phyloP scores from a whole-genome alignment of 2,329 filamentous ascomycete species.

The Harringtonia aguacate region DNA sequence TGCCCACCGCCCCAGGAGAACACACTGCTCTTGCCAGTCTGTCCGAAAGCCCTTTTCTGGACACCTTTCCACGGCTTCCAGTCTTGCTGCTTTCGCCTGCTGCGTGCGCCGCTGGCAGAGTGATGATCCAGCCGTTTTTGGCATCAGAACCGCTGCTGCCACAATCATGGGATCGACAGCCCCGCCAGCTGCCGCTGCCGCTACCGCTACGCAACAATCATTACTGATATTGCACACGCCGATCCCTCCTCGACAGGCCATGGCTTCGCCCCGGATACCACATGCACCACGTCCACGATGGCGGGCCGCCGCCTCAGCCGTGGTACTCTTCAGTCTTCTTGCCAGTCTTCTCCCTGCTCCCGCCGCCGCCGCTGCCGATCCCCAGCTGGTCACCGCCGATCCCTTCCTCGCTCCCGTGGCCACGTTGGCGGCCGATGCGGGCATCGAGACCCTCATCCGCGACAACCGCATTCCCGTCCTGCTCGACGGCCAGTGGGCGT shows the following conservation, averaged over 20 bases:
- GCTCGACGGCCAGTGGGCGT: conserved; percentile 24
- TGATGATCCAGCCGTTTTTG: conserved; percentile 6
- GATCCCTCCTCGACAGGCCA: conserved; percentile 4
- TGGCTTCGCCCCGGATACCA: not conserved
- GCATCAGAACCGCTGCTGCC: too few species aligned
- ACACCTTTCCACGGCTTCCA: too few species aligned
- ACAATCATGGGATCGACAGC: conserved; percentile 6
- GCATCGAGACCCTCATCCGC: conserved; percentile 23
- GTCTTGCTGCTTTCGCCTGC: not conserved
- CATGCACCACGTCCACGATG: conserved; percentile 10
- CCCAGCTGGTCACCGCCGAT: conserved; percentile 2
- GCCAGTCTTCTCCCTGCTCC: conserved; percentile 12
- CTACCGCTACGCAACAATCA: too few species aligned
- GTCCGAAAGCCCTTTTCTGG: too few species aligned
- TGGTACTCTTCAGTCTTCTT: conserved; percentile 16
- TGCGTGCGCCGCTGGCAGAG: not conserved
- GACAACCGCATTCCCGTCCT: conserved; percentile 24
- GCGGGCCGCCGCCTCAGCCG: conserved; percentile 11
- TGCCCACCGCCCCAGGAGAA: too few species aligned
- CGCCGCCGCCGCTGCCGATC: conserved; percentile 3
- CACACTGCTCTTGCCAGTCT: too few species aligned
- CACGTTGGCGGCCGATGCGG: conserved; percentile 12
- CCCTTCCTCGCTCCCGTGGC: conserved; percentile 3
- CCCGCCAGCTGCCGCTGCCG: too few species aligned
- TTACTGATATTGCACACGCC: not conserved